phyloP scores from a whole-genome alignment of 345 rosid species.

The Populus alba region DNA sequence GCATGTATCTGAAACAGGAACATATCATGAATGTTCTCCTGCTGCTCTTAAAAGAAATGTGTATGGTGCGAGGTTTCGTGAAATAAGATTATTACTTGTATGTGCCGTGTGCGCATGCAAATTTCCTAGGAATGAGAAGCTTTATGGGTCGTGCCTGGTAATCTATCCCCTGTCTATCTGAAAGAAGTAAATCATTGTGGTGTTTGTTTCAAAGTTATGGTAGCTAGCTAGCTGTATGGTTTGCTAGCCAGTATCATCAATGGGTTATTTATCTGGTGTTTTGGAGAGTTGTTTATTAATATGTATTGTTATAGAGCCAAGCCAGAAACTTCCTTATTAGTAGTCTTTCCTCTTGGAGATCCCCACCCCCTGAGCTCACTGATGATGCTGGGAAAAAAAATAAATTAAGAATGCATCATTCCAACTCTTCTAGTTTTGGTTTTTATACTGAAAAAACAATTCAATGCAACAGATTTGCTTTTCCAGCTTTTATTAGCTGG shows the following conservation, averaged over 20 bases:
- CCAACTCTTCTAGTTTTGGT: neutral
- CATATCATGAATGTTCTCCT: neutral
- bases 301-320: neutral
- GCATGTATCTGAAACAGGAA: neutral
- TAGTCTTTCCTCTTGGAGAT: neutral
- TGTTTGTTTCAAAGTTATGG: neutral
- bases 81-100: neutral
- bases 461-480: neutral
- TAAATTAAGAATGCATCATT: neutral
- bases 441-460: neutral
- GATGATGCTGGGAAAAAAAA: neutral
- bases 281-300: neutral
- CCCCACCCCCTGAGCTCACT: neutral
- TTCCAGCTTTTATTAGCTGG: neutral
- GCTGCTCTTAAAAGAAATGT: neutral
- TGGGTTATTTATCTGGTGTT: neutral
- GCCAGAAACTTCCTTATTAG: neutral
- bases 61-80: neutral
- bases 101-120: neutral
- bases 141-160: neutral
- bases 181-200: neutral
- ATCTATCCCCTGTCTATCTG: neutral
- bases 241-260: neutral
- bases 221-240: neutral
- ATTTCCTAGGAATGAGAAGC: neutral